Evolutionary conservation across 2,329 filamentous ascomycete species (phyloP), one percentile per base, ranked within the genome.

Genomic region (Paradendryphiella salina): DNA sequence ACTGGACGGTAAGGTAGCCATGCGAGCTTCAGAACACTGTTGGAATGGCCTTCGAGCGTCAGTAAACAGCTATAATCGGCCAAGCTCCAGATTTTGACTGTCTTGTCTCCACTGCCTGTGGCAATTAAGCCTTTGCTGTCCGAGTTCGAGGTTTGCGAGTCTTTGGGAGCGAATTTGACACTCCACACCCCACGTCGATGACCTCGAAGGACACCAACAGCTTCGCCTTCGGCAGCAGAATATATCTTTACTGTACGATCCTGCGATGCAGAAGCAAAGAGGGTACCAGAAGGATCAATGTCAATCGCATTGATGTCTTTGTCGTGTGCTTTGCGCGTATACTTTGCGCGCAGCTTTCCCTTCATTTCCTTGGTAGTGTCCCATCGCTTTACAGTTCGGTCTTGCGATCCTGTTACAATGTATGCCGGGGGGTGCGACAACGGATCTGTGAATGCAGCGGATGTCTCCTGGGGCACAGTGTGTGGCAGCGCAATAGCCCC

Each of bases 271-370:
- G 94, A 96, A 3, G 93, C 95, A 67, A 99, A 97, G 1, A 96
- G 76, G n/a, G 85, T 83, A 4, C 84, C 84, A 1, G 82, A 80
- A 17, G 85, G 82, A 57, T 91, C 89, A 9, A 94, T 81, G 58
- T 95, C 90, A 42, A 99, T 83, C 2, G 94, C 91, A 65, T 99
- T 99, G 75, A 99, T 99, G 61, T 99, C 94, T 71, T 99, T 99
- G 69, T 99, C 94, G 74, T 99, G 94, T 1, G 94, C 94, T 73
- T 96, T 96, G 49, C 94, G 84, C 1, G 94, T 97, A 72, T 89
- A 99, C 4, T 86, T 76, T 33, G 90, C 90, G 61, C 85, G 79
- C 8, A 85, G 76, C 8, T 82, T 79, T 50, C 82, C 81, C 53
- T 81, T 82, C 38, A 76, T 73, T 20, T 70, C 70, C 50, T 72